Conservation (phyloP, 164 flowering plant species). For the Cinnamomum micranthum region DNA sequence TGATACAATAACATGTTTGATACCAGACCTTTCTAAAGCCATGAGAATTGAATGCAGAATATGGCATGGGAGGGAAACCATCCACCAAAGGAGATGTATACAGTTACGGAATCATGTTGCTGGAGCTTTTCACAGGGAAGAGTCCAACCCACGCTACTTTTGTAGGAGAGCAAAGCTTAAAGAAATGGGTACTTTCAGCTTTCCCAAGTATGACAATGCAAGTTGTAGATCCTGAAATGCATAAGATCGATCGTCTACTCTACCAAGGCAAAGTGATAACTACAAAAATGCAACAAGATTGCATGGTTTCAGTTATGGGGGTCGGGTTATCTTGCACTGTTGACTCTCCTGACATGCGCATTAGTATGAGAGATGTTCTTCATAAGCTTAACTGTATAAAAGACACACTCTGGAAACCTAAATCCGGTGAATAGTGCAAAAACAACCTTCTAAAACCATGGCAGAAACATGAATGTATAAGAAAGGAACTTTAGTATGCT, state of each 20-base stretch:
- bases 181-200: slow-evolving; percentile 10
- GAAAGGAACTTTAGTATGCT: no score
- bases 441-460: no score
- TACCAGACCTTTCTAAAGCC: not conserved
- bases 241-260: not conserved
- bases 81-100: slow-evolving; percentile 8
- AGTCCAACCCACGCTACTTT: slow-evolving; percentile 20
- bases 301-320: not conserved
- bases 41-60: slow-evolving; percentile 13
- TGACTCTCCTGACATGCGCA: not conserved
- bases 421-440: not conserved
- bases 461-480: no score
- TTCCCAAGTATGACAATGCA: slow-evolving; percentile 23
- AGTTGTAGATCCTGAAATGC: slow-evolving; percentile 22
- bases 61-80: not conserved
- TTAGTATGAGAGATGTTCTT: not conserved
- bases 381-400: not conserved
- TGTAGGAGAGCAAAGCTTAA: slow-evolving; percentile 19
- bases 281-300: not conserved
- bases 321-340: slow-evolving; percentile 9
- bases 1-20: not conserved
- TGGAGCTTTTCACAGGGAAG: slow-evolving; percentile 7
- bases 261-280: not conserved
- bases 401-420: not conserved
- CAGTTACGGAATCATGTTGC: slow-evolving; percentile 2